Conservation (phyloP, 208 protist genomes). For the Acanthamoeba lenticulata region DNA sequence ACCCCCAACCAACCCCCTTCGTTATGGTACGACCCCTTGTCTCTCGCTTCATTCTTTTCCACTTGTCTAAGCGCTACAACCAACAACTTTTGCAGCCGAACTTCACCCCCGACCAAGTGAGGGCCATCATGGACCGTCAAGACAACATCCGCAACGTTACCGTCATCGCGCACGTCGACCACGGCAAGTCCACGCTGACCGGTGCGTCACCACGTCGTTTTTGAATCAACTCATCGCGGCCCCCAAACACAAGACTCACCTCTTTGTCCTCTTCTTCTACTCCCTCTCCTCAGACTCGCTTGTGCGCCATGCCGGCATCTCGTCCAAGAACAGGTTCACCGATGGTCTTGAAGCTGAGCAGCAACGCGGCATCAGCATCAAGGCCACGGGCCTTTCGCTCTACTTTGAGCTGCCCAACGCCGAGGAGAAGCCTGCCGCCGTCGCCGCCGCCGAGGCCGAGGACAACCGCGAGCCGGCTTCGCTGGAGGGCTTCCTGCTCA, state of each 20-base stretch:
- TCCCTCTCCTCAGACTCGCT: conserved; percentile 93
- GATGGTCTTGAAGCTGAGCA: conserved; percentile 96
- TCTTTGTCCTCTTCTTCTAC: no score
- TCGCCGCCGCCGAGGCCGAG: conserved; percentile 55
- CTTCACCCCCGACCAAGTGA: conserved; percentile 92
- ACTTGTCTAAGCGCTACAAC: no score
- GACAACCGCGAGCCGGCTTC: neutral
- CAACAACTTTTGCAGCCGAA: conserved; percentile 71
- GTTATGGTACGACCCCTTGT: no score
- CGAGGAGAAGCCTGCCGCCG: neutral
- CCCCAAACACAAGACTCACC: no score
- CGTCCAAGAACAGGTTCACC: conserved; percentile 93
- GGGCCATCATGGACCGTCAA: conserved; percentile 91
- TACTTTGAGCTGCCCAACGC: conserved; percentile 95
- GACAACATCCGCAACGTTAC: conserved; percentile 95
- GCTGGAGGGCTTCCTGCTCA: conserved; percentile 95
- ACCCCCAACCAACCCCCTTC: no score
- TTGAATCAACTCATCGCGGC: no score
- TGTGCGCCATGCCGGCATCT: conserved; percentile 95
- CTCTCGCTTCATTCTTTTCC: no score
- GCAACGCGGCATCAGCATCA: conserved; percentile 99
- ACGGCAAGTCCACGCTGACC: conserved; percentile 97
- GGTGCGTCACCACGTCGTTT: neutral
- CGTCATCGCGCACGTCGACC: conserved; percentile 92
- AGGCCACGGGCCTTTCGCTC: conserved; percentile 98